Base-by-base conservation (phyloP, 306 rosid genomes). In the Cicer chorassanicum region DNA sequence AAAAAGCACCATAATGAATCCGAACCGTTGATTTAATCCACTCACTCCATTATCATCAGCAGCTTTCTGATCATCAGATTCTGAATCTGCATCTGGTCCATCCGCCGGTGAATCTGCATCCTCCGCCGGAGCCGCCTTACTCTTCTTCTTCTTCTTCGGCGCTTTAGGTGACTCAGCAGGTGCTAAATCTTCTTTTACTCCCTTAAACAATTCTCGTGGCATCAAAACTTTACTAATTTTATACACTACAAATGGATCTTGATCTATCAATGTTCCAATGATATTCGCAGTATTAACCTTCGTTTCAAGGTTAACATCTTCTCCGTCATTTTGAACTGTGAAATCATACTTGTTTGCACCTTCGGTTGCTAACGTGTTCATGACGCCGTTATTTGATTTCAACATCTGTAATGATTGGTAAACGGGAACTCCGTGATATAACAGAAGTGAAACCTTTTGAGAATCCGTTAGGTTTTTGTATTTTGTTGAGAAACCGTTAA, bases 361-460 rank as follows among this genome's bases (percentile, higher is more conserved):
- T 69, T 89, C 95, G 0, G 99, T 90, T 1, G 99, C 99, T 46
- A 94, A 46, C 6, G 99, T 94, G 90, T 89, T 94, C 61, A 90
- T 36, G n/a, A 86, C 49, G 0, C 99, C 99, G 76, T 90, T 94
- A 43, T 59, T 90, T 9, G 91, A 80, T 40, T 92, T 92, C n/a
- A 94, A 69, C 95, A 76, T 88, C 39, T 94, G 96, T 7, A 90
- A 0, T 0, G 96, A 90, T 34, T 90, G 82, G 74, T 94, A 94
- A 5, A 89, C 91, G 0, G 99, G 96, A 54, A 89, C 65, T 0
- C 89, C 99, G 63, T 94, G 99, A 41, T 84, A 94, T 11, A 89
- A 66, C 38, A 94, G 65, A 10, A 94, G 56, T 1, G 99, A 85
- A 1, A 80, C 78, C 5, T 92, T 94, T 6, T 89, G 63, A 0